These are phyloP conservation scores for Panus rudis DNA, from an alignment of 768 basidiomycete species.

Conservation along the genomic window DNA sequence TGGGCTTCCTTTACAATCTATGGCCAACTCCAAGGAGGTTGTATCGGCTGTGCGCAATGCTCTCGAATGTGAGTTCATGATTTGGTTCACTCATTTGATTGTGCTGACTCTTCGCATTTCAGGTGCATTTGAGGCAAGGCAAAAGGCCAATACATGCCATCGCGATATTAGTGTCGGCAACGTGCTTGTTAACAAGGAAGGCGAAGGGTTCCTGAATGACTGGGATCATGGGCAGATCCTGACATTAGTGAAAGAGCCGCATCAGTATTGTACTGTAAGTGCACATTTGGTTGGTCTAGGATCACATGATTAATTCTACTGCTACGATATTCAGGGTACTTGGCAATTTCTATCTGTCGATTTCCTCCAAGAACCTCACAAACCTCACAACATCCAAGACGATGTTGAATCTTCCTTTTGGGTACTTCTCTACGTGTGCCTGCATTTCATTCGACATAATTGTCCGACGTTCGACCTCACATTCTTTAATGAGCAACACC, in stretches of 20 bases:
- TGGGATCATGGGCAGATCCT: constrained; percentile 4
- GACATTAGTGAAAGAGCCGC: background rate
- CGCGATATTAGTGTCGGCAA: constrained; percentile 8
- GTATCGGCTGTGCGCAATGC: constrained; percentile 3
- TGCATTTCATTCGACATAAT: too few relatives aligned
- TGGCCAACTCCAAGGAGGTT: constrained; percentile 1
- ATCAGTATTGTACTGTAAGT: background rate
- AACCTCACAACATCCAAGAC: constrained; percentile 2
- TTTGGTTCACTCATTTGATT: too few relatives aligned
- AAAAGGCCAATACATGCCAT: too few relatives aligned
- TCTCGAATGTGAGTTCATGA: constrained; percentile 2
- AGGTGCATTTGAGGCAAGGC: too few relatives aligned
- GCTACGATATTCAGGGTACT: constrained; percentile 2
- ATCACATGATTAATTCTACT: background rate
- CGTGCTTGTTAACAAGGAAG: constrained; percentile 1
- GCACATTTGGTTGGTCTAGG: background rate
- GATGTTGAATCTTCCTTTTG: constrained; percentile 9
- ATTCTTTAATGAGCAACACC: too few relatives aligned
- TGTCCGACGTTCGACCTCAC: too few relatives aligned
- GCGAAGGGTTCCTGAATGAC: constrained; percentile 8
- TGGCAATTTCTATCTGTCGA: constrained; percentile 9
- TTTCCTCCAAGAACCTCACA: background rate
- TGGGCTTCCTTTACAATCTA: constrained; percentile 1
- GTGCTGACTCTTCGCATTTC: too few relatives aligned
- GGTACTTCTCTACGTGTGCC: constrained; percentile 1